Conservation (phyloP, 345 rosid genomes). For the Iberis pinnata region DNA sequence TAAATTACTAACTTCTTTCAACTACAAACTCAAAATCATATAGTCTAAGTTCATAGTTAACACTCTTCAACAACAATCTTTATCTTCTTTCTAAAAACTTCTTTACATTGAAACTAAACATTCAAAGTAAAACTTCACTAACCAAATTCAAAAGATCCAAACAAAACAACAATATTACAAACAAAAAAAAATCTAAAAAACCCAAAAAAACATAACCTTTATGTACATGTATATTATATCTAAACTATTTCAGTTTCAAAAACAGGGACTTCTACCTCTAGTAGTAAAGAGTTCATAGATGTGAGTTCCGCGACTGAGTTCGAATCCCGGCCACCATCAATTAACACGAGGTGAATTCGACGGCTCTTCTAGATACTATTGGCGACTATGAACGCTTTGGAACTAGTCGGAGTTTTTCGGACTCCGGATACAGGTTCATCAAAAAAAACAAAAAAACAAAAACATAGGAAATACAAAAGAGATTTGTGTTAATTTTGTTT, state of each 20-base stretch:
- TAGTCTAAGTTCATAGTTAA: no score
- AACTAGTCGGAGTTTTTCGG: no score
- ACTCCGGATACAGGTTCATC: background rate
- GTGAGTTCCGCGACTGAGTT: no score
- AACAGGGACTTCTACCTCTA: background rate
- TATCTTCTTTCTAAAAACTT: background rate
- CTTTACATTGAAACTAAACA: conserved; percentile 13
- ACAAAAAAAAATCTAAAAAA: conserved; percentile 10
- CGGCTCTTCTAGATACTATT: no score
- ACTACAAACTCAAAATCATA: no score
- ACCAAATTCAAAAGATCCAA: no score
- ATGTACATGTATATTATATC: conserved; percentile 40
- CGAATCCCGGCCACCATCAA: no score
- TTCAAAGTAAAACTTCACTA: background rate
- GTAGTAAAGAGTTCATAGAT: no score
- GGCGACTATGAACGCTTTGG: no score
- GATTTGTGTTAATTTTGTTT: background rate
- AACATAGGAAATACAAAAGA: background rate
- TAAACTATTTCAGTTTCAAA: conserved; percentile 20
- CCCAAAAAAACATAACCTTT: conserved; percentile 22
- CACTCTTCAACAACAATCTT: no score
- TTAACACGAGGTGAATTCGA: no score
- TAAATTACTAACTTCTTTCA: no score
- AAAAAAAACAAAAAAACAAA: background rate
- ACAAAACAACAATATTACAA: conserved; percentile 18